Evolutionary conservation across 75 land plant species (phyloP).

Genomic region (Ceratopteris richardii): DNA sequence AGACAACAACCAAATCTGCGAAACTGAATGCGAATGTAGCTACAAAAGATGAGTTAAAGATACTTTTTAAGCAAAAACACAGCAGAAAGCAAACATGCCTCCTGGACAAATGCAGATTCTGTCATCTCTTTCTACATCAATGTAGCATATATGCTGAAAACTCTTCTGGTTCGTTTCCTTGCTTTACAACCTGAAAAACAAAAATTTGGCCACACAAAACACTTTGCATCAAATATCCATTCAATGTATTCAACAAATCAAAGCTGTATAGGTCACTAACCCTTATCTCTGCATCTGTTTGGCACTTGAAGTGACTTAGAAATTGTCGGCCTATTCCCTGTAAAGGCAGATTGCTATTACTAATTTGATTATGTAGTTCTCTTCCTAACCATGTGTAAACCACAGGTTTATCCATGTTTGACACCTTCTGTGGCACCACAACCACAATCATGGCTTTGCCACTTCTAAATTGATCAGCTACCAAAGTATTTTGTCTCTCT

Average conservation of each 20-base stretch:
- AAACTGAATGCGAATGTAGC: too few relatives aligned
- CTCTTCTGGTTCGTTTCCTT: conserved; percentile 17
- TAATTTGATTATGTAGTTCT: background rate
- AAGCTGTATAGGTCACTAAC: background rate
- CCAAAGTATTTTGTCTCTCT: conserved; percentile 17
- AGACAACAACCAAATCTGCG: too few relatives aligned
- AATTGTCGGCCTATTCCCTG: conserved; percentile 16
- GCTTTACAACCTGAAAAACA: conserved; percentile 12
- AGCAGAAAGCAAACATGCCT: too few relatives aligned
- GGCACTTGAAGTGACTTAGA: conserved; percentile 6
- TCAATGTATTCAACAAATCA: background rate
- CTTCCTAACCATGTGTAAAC: conserved; percentile 44
- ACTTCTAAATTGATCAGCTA: conserved; percentile 19
- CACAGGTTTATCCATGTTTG: background rate
- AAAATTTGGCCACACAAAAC: background rate
- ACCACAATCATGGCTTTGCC: conserved; percentile 20
- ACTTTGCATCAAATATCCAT: background rate
- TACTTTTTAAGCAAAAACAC: too few relatives aligned
- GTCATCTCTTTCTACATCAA: too few relatives aligned
- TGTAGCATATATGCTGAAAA: too few relatives aligned
- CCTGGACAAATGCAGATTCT: too few relatives aligned
- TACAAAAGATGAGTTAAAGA: too few relatives aligned
- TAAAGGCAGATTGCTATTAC: background rate
- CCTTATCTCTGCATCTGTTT: background rate
- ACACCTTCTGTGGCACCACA: conserved; percentile 8